Evolutionary conservation across 2,329 filamentous ascomycete genomes (phyloP).

Genomic region (Trichoderma sp.): DNA sequence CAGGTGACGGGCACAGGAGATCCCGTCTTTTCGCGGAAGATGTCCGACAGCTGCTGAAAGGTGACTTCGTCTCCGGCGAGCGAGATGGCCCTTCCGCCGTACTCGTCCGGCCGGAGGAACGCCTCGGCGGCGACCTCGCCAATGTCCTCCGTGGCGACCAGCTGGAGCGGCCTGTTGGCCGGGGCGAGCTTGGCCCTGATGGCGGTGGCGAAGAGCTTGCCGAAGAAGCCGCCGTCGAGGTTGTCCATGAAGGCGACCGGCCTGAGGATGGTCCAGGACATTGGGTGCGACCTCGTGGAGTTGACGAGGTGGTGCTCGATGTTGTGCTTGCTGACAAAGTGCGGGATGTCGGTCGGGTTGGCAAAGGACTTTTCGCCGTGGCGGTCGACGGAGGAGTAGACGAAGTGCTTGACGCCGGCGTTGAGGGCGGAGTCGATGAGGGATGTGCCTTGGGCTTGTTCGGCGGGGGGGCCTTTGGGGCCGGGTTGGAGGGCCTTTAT

Average conservation of each 20-base stretch:
- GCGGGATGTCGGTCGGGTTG: conserved; percentile 2
- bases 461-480: not conserved
- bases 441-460: conserved; percentile 1
- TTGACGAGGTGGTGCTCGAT: conserved; percentile 8
- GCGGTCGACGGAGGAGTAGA: conserved; percentile 7
- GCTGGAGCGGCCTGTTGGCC: not conserved
- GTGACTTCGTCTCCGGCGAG: not conserved
- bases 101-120: not conserved
- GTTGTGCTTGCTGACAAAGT: conserved; percentile 14
- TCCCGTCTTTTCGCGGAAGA: conserved; percentile 2
- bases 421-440: not conserved
- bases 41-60: not conserved
- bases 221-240: not conserved
- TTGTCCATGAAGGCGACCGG: not conserved
- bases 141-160: not conserved
- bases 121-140: not conserved
- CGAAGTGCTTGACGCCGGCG: not conserved
- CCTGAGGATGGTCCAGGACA: conserved; percentile 1
- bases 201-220: not conserved
- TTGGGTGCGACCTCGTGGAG: not conserved
- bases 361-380: conserved; percentile 1
- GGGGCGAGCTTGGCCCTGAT: not conserved
- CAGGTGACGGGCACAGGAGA: not conserved
- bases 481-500: not conserved
- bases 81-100: not conserved